These are phyloP conservation scores for Stereocaulon alpinum DNA, from an alignment of 495 filamentous ascomycete species.

Conservation along the genomic window DNA sequence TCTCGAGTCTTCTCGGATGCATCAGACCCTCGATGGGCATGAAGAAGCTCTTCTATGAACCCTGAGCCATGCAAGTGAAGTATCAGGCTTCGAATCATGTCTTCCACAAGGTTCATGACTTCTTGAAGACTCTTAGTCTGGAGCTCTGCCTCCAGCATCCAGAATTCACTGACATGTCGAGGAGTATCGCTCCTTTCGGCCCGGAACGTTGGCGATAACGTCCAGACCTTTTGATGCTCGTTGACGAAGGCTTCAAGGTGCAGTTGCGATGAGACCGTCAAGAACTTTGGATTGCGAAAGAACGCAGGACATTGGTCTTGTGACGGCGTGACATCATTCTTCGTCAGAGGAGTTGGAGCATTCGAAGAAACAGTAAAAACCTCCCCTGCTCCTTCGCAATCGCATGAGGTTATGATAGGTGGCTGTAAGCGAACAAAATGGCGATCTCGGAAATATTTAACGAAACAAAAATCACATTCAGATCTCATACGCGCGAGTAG, in stretches of 20 bases:
- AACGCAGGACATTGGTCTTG: slow-evolving; percentile 39
- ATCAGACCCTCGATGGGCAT: slow-evolving; percentile 29
- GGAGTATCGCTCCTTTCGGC: slow-evolving; percentile 92
- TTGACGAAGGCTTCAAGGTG: slow-evolving; percentile 90
- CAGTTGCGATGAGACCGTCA: slow-evolving; percentile 90
- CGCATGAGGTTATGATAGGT: slow-evolving; percentile 90
- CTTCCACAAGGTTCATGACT: slow-evolving; percentile 71
- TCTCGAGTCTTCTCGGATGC: slow-evolving; percentile 22
- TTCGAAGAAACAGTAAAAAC: slow-evolving; percentile 64
- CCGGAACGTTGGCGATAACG: slow-evolving; percentile 84
- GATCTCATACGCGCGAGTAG: slow-evolving; percentile 77
- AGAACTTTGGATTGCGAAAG: slow-evolving; percentile 84
- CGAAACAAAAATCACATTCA: slow-evolving; percentile 60
- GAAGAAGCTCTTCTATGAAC: slow-evolving; percentile 53
- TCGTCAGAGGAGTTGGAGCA: slow-evolving; percentile 15
- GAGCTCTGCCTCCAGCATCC: slow-evolving; percentile 92
- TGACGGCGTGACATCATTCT: slow-evolving; percentile 27
- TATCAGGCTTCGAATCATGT: slow-evolving; percentile 57
- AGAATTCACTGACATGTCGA: slow-evolving; percentile 93
- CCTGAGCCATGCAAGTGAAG: slow-evolving; percentile 43
- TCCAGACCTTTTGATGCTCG: slow-evolving; percentile 84
- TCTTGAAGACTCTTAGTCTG: slow-evolving; percentile 59
- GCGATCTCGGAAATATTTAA: slow-evolving; percentile 54
- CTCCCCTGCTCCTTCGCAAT: slow-evolving; percentile 94
- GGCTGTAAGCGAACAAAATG: slow-evolving; percentile 82